These are phyloP conservation scores for Phyllosticta citribraziliensis DNA, from an alignment of 2,329 filamentous ascomycete genomes.

Conservation along the genomic window DNA sequence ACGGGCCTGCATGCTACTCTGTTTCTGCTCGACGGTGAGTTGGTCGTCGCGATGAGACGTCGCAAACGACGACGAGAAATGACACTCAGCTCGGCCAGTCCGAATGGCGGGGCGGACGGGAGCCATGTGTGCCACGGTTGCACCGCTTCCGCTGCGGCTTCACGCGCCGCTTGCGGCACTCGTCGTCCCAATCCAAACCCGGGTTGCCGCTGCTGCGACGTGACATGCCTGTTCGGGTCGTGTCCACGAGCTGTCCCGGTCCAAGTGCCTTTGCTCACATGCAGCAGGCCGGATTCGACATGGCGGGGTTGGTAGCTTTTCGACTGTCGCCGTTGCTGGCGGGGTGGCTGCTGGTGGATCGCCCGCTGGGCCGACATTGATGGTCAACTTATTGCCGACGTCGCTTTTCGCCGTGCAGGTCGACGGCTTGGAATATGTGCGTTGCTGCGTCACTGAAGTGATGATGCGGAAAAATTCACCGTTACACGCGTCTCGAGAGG, in stretches of 20 bases:
- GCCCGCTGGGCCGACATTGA: not conserved
- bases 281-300: not conserved
- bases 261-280: too few relatives aligned
- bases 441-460: not conserved
- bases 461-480: not conserved
- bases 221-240: not conserved
- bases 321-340: not conserved
- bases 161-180: not conserved
- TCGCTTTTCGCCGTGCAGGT: not conserved
- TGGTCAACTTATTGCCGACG: not conserved
- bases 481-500: not conserved
- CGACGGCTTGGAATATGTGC: not conserved
- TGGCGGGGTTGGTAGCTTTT: not conserved
- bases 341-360: not conserved
- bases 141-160: not conserved
- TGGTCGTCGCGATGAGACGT: not conserved
- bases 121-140: not conserved
- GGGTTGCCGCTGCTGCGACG: not conserved
- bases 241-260: not conserved
- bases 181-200: not conserved
- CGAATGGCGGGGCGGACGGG: not conserved
- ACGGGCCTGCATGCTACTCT: not conserved
- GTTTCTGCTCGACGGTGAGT: not conserved
- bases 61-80: not conserved
- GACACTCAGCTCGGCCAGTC: not conserved